These are phyloP conservation scores for Trifolium pratense DNA, from an alignment of 306 rosid species.

Conservation along the genomic window DNA sequence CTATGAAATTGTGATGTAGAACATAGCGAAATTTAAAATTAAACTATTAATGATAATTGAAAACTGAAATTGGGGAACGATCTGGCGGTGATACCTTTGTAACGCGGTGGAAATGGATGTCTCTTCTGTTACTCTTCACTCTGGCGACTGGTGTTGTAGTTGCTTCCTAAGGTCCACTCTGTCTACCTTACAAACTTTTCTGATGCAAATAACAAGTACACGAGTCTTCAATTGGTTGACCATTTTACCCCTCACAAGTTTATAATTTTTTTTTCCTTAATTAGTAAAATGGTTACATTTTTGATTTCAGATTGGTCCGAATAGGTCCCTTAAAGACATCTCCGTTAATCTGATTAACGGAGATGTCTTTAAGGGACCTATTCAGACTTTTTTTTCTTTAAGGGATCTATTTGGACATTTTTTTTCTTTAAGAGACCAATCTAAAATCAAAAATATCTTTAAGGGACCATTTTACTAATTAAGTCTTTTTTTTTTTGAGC, in stretches of 20 bases:
- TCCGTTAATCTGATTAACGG: too few species aligned
- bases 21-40: neutral
- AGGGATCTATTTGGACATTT: too few species aligned
- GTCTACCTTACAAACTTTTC: neutral
- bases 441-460: too few species aligned
- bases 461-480: too few species aligned
- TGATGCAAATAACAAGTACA: neutral
- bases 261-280: neutral
- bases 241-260: slow-evolving; percentile 29
- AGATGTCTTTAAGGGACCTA: too few species aligned
- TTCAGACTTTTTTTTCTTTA: too few species aligned
- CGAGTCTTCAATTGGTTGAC: neutral
- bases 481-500: too few species aligned
- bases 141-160: slow-evolving; percentile 4
- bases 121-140: neutral
- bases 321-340: too few species aligned
- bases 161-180: neutral
- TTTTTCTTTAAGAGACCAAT: too few species aligned
- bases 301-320: too few species aligned
- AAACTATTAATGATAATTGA: neutral
- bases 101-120: slow-evolving; percentile 9
- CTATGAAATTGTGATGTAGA: neutral
- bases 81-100: neutral
- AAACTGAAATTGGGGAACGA: slow-evolving; percentile 29
- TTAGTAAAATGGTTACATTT: too few species aligned